Conservation (phyloP, 1,284 basidiomycete genomes). For the Cutaneotrichosporon sp. region DNA sequence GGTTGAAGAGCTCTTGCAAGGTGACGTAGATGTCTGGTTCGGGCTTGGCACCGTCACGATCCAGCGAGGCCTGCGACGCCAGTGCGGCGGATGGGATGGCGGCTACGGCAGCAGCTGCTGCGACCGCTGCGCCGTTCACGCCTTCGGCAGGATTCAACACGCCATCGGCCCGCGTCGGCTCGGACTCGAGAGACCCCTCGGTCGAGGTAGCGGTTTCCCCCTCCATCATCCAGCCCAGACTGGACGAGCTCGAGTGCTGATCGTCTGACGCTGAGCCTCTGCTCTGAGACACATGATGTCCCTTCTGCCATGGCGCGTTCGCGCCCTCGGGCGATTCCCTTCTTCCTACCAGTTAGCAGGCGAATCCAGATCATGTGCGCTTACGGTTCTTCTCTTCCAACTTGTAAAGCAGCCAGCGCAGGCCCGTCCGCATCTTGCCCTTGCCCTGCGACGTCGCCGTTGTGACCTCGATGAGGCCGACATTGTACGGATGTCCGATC, state of each 20-base stretch:
- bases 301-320: conserved; percentile 4
- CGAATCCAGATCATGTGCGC: conserved; percentile 12
- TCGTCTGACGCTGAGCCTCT: conserved; percentile 15
- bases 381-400: conserved; percentile 45
- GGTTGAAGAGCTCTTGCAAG: conserved; percentile 39
- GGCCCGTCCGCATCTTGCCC: conserved; percentile 51
- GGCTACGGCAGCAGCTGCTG: neutral
- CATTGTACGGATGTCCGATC: conserved; percentile 49
- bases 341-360: conserved; percentile 5
- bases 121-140: neutral
- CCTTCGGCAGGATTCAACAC: neutral
- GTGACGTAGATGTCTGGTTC: conserved; percentile 22
- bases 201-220: conserved; percentile 16
- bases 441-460: conserved; percentile 43
- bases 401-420: conserved; percentile 49
- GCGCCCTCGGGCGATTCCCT: neutral
- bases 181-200: conserved; percentile 15
- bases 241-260: conserved; percentile 34
- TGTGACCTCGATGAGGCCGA: conserved; percentile 51
- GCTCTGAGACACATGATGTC: conserved; percentile 1
- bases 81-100: neutral
- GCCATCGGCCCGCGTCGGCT: neutral
- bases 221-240: conserved; percentile 40
- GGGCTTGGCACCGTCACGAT: neutral
- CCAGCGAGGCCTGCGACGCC: neutral